Evolutionary conservation across 148 eudicot genomes (phyloP).

Genomic region (Diospyros kaki): DNA sequence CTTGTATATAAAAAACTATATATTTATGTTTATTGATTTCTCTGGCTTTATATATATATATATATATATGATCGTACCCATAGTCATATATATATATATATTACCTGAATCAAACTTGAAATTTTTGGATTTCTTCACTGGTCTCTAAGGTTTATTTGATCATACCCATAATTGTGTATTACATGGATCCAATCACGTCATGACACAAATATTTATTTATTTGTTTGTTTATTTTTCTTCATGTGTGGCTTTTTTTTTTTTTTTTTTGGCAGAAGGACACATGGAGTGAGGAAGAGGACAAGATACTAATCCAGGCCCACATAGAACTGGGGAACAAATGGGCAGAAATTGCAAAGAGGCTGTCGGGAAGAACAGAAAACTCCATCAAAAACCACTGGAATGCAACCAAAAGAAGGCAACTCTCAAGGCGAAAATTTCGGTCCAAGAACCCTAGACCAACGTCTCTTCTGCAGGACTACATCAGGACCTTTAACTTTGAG

Average conservation of each 20-base stretch:
- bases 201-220: too few relatives aligned
- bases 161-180: too few relatives aligned
- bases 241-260: too few relatives aligned
- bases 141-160: too few relatives aligned
- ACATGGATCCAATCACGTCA: too few relatives aligned
- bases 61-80: too few relatives aligned
- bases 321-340: constrained; percentile 77
- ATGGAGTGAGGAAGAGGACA: constrained; percentile 93
- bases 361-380: constrained; percentile 80
- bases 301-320: constrained; percentile 55
- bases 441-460: constrained; percentile 55
- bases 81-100: too few relatives aligned
- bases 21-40: background rate
- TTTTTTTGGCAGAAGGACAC: constrained; percentile 53
- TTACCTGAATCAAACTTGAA: too few relatives aligned
- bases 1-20: background rate
- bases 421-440: constrained; percentile 51
- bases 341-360: constrained; percentile 79
- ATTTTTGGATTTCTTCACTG: too few relatives aligned
- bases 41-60: too few relatives aligned
- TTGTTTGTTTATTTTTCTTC: too few relatives aligned
- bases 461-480: constrained; percentile 65
- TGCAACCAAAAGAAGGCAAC: constrained; percentile 81
- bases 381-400: constrained; percentile 93
- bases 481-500: constrained; percentile 55